phyloP scores from a whole-genome alignment of 2,329 filamentous ascomycete genomes.

The Tolypocladium tropicale region DNA sequence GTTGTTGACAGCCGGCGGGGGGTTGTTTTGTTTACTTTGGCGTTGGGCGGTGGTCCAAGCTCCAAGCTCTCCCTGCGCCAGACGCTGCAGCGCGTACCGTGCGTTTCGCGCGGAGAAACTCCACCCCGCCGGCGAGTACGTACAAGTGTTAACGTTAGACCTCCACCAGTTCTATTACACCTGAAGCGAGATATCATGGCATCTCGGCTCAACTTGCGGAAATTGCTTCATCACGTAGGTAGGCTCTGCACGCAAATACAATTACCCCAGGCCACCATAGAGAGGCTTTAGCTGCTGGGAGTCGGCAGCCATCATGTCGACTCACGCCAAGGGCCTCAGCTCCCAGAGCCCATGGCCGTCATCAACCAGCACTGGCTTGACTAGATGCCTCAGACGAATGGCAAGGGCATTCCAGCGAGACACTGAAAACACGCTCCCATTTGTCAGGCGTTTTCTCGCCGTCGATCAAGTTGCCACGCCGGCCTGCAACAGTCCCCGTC shows the following conservation, averaged over 20 bases:
- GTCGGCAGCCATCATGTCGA: not conserved
- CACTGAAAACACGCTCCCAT: not conserved
- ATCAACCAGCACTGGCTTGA: no score
- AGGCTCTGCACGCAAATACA: not conserved
- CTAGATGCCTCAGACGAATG: not conserved
- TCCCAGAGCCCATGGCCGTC: no score
- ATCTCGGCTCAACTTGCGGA: not conserved
- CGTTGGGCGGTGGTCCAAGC: not conserved
- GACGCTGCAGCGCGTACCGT: not conserved
- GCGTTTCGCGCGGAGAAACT: no score
- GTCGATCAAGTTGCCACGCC: not conserved
- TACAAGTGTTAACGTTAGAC: not conserved
- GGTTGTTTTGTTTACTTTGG: constrained; percentile 15
- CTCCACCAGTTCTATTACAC: not conserved
- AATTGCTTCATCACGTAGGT: no score
- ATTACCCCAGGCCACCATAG: no score
- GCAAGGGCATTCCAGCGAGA: not conserved
- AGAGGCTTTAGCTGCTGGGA: not conserved
- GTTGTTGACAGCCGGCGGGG: constrained; percentile 11
- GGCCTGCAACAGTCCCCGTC: not conserved
- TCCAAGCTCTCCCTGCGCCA: not conserved
- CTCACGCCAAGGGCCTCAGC: not conserved
- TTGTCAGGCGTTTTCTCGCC: not conserved
- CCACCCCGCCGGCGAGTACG: no score
- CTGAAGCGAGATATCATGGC: not conserved